A percentile compares a stretch with the other conserved stretches of the same genome.
phyloP scores from a whole-genome alignment of 306 rosid genomes.

The Quercus berberidifolia region DNA sequence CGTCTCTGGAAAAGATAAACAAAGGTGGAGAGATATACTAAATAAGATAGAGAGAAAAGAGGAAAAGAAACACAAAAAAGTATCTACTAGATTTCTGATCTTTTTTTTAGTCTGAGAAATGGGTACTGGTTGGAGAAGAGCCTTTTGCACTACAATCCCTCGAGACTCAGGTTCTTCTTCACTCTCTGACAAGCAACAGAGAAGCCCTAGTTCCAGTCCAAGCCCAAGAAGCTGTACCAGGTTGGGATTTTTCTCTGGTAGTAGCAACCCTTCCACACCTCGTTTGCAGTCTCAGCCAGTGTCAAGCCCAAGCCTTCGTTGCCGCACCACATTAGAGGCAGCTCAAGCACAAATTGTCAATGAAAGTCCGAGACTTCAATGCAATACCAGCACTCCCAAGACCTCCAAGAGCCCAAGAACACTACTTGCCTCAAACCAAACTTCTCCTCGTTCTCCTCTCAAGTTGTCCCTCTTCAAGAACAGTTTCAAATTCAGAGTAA shows the following conservation, averaged over 20 bases:
- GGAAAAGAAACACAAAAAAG: background rate
- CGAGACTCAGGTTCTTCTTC: slow-evolving; percentile 57
- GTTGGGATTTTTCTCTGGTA: slow-evolving; percentile 61
- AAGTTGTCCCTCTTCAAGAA: slow-evolving; percentile 84
- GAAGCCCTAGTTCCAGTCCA: slow-evolving; percentile 44
- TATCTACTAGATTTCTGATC: background rate
- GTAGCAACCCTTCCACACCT: slow-evolving; percentile 74
- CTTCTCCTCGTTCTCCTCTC: slow-evolving; percentile 89
- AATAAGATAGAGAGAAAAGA: background rate
- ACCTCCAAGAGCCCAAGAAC: slow-evolving; percentile 42
- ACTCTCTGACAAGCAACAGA: slow-evolving; percentile 41
- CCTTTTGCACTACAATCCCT: slow-evolving; percentile 65
- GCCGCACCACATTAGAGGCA: slow-evolving; percentile 46
- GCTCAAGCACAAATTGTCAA: background rate
- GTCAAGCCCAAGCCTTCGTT: slow-evolving; percentile 44
- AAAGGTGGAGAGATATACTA: slow-evolving; percentile 16
- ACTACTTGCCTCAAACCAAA: slow-evolving; percentile 49
- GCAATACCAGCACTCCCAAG: slow-evolving; percentile 37
- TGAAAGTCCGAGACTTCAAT: slow-evolving; percentile 41
- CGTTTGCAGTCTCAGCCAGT: slow-evolving; percentile 36
- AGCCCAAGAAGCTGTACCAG: slow-evolving; percentile 75
- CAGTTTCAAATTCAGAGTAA: slow-evolving; percentile 93
- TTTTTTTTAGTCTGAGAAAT: slow-evolving; percentile 26
- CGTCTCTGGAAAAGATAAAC: slow-evolving; percentile 4
- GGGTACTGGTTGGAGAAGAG: slow-evolving; percentile 98